Evolutionary conservation across 2,329 filamentous ascomycete genomes (phyloP), one percentile per base, ranked within the genome.

Genomic region (Colletotrichum cereale): DNA sequence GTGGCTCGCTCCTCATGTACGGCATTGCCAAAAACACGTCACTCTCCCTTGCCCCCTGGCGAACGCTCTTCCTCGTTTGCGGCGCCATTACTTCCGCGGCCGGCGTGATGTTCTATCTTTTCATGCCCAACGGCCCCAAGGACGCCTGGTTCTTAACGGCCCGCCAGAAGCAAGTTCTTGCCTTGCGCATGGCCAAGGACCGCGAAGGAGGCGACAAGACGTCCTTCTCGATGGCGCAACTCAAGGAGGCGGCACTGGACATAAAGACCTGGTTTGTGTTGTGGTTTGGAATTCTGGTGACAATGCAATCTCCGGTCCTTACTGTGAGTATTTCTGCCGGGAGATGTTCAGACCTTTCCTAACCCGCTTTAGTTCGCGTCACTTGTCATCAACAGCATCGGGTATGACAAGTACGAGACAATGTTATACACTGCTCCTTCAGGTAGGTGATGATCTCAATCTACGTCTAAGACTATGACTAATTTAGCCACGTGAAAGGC

Each of bases 81-180:
- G 86, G 86, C n/a, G 83, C 81, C 0, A 70, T 86, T 10, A 88
- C 86, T 0, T 74, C 79, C 2, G 76, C 78, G 1, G 78, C 80
- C 10, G 86, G 86, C 1, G 75, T 85, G 0, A 66, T 80, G 0
- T 88, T 88, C 76, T 84, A 81, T 67, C 73, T 84, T 31, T 69
- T 83, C 58, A 86, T 87, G 82, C 86, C 86, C 0, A 80, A 77
- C 50, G 82, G 83, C 0, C 84, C 85, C 0, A 79, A 79, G 2
- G 80, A 82, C 16, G 85, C 85, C 1, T 87, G 86, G 86, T 88
- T 88, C 73, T 77, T 88, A 2, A 83, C 75, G 4, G 74, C 77
- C 0, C 76, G 81, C 10, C 84, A 88, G 74, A 83, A 81, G 66
- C 76, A 82, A 52, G 79, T 86, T 5, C 75, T 84, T 1, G 79